phyloP scores from a whole-genome alignment of 2,329 filamentous ascomycete species.

The Calonectria ilicicola region DNA sequence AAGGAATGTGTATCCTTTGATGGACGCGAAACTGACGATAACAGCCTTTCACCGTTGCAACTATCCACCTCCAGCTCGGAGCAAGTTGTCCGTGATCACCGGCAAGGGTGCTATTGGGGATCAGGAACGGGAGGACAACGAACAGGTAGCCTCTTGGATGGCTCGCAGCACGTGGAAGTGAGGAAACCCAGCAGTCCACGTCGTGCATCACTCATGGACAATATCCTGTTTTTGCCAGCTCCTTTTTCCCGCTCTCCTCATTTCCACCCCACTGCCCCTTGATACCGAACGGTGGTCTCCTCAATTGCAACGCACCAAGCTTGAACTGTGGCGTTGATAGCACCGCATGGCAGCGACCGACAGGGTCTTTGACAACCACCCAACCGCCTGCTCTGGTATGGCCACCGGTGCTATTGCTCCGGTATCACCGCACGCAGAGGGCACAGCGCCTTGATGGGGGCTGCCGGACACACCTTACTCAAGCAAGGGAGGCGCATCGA shows the following conservation, averaged over 20 bases:
- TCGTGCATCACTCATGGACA: background rate
- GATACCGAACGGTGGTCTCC: background rate
- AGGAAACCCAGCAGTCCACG: background rate
- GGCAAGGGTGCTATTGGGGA: background rate
- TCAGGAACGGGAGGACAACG: background rate
- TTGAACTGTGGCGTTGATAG: slow-evolving; percentile 11
- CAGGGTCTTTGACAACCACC: background rate
- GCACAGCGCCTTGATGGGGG: background rate
- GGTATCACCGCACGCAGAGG: background rate
- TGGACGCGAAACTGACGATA: background rate
- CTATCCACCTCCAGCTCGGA: background rate
- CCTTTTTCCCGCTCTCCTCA: background rate
- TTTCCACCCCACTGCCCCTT: background rate
- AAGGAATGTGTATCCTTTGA: background rate
- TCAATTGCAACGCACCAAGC: background rate
- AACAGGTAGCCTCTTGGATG: background rate
- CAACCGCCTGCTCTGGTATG: background rate
- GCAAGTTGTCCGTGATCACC: slow-evolving; percentile 22
- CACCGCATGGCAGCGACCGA: background rate
- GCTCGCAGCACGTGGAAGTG: background rate
- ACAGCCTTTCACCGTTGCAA: background rate
- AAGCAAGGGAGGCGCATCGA: background rate
- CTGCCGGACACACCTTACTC: background rate
- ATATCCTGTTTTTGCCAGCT: slow-evolving; percentile 12
- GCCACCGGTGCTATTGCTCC: slow-evolving; percentile 12